A percentile compares a stretch with the other conserved stretches of the same genome.
Evolutionary conservation across 441 rosid genomes (phyloP).

Genomic region (Gossypium laxum): DNA sequence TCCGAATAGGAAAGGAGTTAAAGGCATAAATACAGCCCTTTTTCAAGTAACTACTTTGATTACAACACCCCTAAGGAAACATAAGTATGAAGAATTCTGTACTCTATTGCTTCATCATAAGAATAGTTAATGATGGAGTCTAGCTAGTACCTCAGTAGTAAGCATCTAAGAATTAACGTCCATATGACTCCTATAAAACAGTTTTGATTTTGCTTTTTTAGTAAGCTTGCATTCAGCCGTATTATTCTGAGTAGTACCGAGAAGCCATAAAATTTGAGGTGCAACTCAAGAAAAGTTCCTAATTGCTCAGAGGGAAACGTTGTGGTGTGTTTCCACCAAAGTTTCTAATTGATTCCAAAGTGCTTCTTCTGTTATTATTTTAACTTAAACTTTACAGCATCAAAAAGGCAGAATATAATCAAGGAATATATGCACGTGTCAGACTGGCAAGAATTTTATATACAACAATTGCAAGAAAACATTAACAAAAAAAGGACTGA

Average conservation of each 20-base stretch:
- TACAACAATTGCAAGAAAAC: background rate
- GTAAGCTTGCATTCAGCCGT: background rate
- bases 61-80: background rate
- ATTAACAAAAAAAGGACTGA: background rate
- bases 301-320: background rate
- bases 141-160: background rate
- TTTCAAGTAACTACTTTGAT: background rate
- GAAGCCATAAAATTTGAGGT: background rate
- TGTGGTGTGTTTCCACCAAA: background rate
- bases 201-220: background rate
- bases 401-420: background rate
- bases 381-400: background rate
- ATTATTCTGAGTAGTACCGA: background rate
- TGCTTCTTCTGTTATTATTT: background rate
- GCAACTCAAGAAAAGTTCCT: background rate
- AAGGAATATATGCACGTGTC: background rate
- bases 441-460: background rate
- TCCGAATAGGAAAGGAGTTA: background rate
- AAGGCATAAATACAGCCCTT: background rate
- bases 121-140: background rate
- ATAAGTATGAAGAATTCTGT: background rate
- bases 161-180: background rate
- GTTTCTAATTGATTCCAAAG: background rate
- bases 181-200: background rate
- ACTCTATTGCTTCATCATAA: background rate